Conservation (phyloP, 2,329 filamentous ascomycete genomes). For the Penicillium nordicum region DNA sequence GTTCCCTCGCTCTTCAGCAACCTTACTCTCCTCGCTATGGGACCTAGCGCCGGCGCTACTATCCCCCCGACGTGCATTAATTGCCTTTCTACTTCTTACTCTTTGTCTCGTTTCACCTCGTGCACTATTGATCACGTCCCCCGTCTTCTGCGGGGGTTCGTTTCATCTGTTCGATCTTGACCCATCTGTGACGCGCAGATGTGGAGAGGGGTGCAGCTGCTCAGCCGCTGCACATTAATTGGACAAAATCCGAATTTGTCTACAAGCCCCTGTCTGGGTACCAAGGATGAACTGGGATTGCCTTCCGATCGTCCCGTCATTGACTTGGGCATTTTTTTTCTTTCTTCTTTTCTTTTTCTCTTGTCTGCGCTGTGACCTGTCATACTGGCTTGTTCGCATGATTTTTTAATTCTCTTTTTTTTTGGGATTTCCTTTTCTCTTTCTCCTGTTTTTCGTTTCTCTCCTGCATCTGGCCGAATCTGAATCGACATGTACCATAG, state of each 20-base stretch:
- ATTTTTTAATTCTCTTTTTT: slow-evolving; percentile 9
- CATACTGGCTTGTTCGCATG: slow-evolving; percentile 16
- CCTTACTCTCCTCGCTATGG: slow-evolving; percentile 8
- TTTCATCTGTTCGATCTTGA: slow-evolving; percentile 6
- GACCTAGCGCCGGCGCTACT: slow-evolving; percentile 19
- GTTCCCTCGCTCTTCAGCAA: slow-evolving; percentile 6
- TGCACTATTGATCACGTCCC: background rate
- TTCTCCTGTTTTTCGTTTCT: slow-evolving; percentile 11
- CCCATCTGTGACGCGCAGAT: slow-evolving; percentile 15
- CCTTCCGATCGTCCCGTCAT: slow-evolving; percentile 10
- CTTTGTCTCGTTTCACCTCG: slow-evolving; percentile 9
- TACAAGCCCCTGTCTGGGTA: background rate
- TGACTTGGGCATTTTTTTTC: slow-evolving; percentile 3
- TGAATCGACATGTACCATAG: slow-evolving; percentile 38
- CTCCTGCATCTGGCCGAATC: slow-evolving; percentile 21
- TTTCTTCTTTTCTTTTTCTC: slow-evolving; percentile 4
- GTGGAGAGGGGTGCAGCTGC: slow-evolving; percentile 15
- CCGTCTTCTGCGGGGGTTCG: slow-evolving; percentile 3
- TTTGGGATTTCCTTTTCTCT: slow-evolving; percentile 4
- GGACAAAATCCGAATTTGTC: slow-evolving; percentile 1
- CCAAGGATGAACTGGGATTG: slow-evolving; percentile 6
- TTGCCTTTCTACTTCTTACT: slow-evolving; percentile 15
- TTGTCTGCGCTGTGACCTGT: slow-evolving; percentile 16
- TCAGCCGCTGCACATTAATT: slow-evolving; percentile 11
- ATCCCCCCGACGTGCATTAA: slow-evolving; percentile 12